phyloP scores from a whole-genome alignment of 345 rosid species.

The Moricandia arvensis region DNA sequence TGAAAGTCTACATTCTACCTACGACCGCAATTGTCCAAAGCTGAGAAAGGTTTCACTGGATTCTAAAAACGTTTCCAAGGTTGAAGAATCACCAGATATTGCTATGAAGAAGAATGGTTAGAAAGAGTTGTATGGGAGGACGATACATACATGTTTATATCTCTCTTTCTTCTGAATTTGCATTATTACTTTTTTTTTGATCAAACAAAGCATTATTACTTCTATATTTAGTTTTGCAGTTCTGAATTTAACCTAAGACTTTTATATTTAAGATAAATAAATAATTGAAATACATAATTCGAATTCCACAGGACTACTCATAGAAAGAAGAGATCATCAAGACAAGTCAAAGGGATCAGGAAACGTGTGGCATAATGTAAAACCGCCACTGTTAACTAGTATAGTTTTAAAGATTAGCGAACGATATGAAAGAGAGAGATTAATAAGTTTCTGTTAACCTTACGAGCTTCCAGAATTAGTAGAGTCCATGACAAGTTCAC shows the following conservation, averaged over 20 bases:
- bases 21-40: no score
- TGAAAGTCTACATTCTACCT: no score
- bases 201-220: neutral
- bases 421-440: neutral
- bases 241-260: neutral
- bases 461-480: conserved; percentile 27
- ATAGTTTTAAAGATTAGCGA: conserved; percentile 23
- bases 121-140: neutral
- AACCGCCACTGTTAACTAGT: conserved; percentile 19
- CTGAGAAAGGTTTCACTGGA: no score
- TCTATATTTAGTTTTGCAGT: neutral
- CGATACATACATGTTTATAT: neutral
- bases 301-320: neutral
- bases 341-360: conserved; percentile 9
- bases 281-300: neutral
- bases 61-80: neutral
- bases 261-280: neutral
- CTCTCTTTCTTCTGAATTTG: neutral
- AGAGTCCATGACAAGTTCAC: conserved; percentile 42
- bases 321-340: neutral
- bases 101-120: neutral
- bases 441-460: neutral
- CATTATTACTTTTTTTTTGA: neutral
- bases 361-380: conserved; percentile 29
- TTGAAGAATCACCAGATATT: neutral